A percentile compares a stretch with the other conserved stretches of the same genome.
Conservation (phyloP, 2,329 filamentous ascomycete genomes). For the Fusarium paranaense region DNA sequence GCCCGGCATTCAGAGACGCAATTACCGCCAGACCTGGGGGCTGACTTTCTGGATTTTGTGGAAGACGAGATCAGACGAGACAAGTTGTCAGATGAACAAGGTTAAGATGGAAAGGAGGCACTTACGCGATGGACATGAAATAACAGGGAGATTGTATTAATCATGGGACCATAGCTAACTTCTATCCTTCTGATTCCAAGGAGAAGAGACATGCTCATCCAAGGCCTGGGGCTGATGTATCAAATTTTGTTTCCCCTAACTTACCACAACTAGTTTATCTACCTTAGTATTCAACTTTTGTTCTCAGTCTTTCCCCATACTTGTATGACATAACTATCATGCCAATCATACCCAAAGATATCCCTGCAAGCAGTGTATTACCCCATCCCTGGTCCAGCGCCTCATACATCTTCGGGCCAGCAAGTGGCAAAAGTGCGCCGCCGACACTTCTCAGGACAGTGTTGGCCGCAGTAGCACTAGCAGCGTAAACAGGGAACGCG, state of each 20-base stretch:
- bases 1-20: background rate
- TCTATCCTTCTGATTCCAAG: background rate
- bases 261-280: background rate
- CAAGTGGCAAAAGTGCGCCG: slow-evolving; percentile 1
- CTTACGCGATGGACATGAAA: background rate
- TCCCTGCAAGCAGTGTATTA: background rate
- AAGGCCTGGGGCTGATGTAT: background rate
- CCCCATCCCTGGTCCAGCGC: background rate
- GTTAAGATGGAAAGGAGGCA: background rate
- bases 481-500: slow-evolving; percentile 32
- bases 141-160: background rate
- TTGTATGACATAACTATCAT: background rate
- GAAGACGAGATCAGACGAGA: background rate
- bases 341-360: background rate
- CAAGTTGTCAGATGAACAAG: background rate
- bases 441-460: slow-evolving; percentile 3
- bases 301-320: background rate
- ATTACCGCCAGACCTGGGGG: background rate
- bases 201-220: background rate
- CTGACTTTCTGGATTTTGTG: background rate
- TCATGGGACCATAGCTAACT: background rate
- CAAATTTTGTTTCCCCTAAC: background rate
- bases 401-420: background rate
- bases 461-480: slow-evolving; percentile 29
- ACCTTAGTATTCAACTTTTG: background rate